Evolutionary conservation across 495 filamentous ascomycete genomes (phyloP), one percentile per base, ranked within the genome.

Genomic region (Parathielavia hyrcaniae): DNA sequence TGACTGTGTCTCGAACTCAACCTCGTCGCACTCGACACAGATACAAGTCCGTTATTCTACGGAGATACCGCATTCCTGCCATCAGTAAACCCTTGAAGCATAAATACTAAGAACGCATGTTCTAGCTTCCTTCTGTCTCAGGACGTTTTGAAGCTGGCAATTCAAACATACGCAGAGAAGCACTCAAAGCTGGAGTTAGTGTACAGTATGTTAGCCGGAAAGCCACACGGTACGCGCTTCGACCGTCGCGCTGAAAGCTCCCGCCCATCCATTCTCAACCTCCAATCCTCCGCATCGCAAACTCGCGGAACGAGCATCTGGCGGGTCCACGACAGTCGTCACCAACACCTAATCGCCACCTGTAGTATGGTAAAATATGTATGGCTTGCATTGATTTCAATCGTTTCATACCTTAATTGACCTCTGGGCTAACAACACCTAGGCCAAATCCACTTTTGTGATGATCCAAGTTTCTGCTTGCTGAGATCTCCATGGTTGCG

Each of bases 201-300:
- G 43, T 17, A 20, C 20, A 46, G 17, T 26, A 2, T 1, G 2
- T 45, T 7, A 30, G 12, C n/a, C 14, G 10, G 4, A 4, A 30
- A 10, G n/a, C 6, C 32, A 44, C 64, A 66, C 64, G 5, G 61
- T 64, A 62, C 64, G 53, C 40, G 61, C 45, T 23, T 51, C 38
- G 12, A 11, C 14, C 40, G 38, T 23, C 40, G 8, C 43, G 39
- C 51, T 49, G 56, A 41, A 44, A 43, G 47, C 35, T 34, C n/a
- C n/a, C n/a, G n/a, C n/a, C n/a, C n/a, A n/a, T n/a, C 43, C 53
- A 39, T 49, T 44, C 38, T 40, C 30, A 43, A 62, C 59, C 41
- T 54, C 26, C 50, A 30, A 38, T 41, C 54, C 17, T 46, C 65
- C 35, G 35, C 50, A 47, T 55, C 54, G 32, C 62, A 59, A 65